Conservation (phyloP, 768 basidiomycete genomes). For the Rhizopogon vinicolor region DNA sequence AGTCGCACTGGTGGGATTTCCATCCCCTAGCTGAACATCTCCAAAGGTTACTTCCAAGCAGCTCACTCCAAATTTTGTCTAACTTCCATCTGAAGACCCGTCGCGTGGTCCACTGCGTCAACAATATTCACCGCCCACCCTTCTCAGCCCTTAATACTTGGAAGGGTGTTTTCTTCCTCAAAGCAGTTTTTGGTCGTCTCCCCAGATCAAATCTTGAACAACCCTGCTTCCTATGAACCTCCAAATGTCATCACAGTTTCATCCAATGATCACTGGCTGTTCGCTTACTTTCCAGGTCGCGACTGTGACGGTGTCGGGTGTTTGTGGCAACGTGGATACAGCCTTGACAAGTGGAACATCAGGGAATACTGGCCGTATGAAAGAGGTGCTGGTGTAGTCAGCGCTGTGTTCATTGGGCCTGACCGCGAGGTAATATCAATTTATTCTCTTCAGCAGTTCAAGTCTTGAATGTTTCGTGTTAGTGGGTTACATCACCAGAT, state of each 20-base stretch:
- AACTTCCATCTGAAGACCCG: conserved; percentile 40
- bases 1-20: conserved; percentile 72
- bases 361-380: conserved; percentile 53
- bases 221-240: conserved; percentile 50
- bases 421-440: conserved; percentile 51
- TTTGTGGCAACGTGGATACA: conserved; percentile 56
- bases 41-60: conserved; percentile 37
- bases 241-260: conserved; percentile 59
- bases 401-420: conserved; percentile 56
- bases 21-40: conserved; percentile 55
- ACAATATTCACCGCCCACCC: conserved; percentile 68
- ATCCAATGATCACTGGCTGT: conserved; percentile 58
- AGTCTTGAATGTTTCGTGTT: conserved; percentile 1
- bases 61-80: neutral
- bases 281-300: conserved; percentile 68
- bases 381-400: conserved; percentile 51
- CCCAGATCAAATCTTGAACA: conserved; percentile 43
- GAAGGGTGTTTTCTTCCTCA: conserved; percentile 65
- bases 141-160: conserved; percentile 53
- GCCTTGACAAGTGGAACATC: conserved; percentile 59
- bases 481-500: conserved; percentile 51
- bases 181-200: conserved; percentile 58
- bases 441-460: neutral
- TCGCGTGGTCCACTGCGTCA: conserved; percentile 68
- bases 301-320: conserved; percentile 56